These are phyloP conservation scores for Cyberlindnera americana DNA, from an alignment of 805 yeast genomes.

Conservation along the genomic window DNA sequence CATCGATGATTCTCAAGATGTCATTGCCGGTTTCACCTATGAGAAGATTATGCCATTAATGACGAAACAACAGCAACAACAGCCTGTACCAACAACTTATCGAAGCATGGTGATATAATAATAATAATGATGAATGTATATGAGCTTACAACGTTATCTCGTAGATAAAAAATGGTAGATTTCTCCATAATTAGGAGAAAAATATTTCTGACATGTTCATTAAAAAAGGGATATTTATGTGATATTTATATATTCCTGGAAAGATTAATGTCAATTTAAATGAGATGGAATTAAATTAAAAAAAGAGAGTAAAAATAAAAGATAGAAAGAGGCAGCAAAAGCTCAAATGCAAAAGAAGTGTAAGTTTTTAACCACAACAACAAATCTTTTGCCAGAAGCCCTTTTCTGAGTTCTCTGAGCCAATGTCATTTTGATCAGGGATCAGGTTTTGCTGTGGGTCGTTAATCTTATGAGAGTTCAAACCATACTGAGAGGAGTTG, in stretches of 20 bases:
- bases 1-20: constrained; percentile 1
- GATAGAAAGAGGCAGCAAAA: no score
- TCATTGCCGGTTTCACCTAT: constrained; percentile 22
- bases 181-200: no score
- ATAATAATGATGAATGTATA: background rate
- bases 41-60: constrained; percentile 19
- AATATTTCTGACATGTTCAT: no score
- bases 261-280: no score
- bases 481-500: constrained; percentile 27
- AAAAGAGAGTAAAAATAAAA: no score
- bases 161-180: no score
- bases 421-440: constrained; percentile 22
- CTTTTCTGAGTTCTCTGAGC: constrained; percentile 20
- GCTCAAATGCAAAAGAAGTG: background rate
- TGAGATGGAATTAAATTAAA: no score
- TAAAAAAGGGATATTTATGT: background rate
- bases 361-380: constrained; percentile 19
- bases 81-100: background rate
- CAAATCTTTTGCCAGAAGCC: constrained; percentile 28
- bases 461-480: constrained; percentile 22
- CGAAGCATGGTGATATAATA: constrained; percentile 1
- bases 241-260: no score
- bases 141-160: background rate
- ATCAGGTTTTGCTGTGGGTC: constrained; percentile 27
- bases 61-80: background rate